Evolutionary conservation across 768 basidiomycete species (phyloP), one percentile per base, ranked within the genome.

Genomic region (Dacryopinax spathularia): DNA sequence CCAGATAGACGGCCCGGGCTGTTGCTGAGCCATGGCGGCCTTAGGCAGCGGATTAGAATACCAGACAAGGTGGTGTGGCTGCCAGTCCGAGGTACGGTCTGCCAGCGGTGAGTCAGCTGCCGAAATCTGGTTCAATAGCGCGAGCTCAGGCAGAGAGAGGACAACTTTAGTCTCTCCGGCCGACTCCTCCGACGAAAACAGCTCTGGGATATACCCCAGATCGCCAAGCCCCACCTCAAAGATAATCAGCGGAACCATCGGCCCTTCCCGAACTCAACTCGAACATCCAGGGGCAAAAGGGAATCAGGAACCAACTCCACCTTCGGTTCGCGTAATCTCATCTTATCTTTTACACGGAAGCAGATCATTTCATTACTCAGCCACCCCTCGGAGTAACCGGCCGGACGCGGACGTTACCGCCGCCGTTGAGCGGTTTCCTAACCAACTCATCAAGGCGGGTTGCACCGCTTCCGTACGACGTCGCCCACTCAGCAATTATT

Each of bases 301-400:
- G 9, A 29, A 27, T 27, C 48, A 25, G 29, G 48, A 5, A 44
- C 2, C 48, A 29, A 56, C n/a, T n/a, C n/a, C n/a, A n/a, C n/a
- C n/a, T n/a, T n/a, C n/a, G n/a, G n/a, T n/a, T 27, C 48, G 18
- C 39, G 39, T 41, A 56, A 56, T 56, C 48, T 27, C 6, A 56
- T 56, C 48, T 56, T 56, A 56, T 56, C 48, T 37, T n/a, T n/a
- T n/a, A n/a, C n/a, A n/a, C 36, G 36, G 36, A n/a, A 37, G 36
- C 36, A 10, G 48, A 29, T 13, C 43, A 20, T 10, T 9, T 10
- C 5, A 2, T 56, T 56, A 56, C 48, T 56, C 48, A 56, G 48
- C 48, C 48, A 56, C 48, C 25, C 43, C 13, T 22, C 48, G 48
- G 25, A 56, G 18, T 31, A 29, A 13, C 25, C 13, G 13, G 25